A percentile compares a stretch with the other conserved stretches of the same genome.
Evolutionary conservation across 163 green algal species (phyloP).

Genomic region (Scenedesmus sp.): DNA sequence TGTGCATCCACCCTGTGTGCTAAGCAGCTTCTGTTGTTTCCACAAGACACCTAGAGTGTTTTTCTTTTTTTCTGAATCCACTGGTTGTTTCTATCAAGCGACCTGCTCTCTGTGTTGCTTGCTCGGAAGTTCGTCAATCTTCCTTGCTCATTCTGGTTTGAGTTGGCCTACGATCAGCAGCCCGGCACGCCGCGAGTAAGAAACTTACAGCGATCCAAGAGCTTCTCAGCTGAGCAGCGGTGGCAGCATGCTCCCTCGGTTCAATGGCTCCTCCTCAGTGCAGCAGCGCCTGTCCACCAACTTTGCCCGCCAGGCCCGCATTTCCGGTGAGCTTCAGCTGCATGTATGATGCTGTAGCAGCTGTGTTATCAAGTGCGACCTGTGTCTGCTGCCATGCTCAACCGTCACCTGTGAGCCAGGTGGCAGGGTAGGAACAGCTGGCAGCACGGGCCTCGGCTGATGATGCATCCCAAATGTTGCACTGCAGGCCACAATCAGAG

Average conservation of each 20-base stretch:
- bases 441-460: background rate
- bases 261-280: background rate
- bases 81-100: background rate
- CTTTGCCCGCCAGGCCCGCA: slow-evolving; percentile 6
- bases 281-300: background rate
- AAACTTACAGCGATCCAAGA: background rate
- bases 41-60: background rate
- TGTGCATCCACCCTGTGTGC: background rate
- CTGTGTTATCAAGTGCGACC: background rate
- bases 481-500: background rate
- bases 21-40: background rate
- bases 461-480: background rate
- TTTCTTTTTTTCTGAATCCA: background rate
- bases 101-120: background rate
- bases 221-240: background rate
- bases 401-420: background rate
- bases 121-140: background rate
- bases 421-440: background rate
- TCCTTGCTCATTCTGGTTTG: background rate
- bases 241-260: background rate
- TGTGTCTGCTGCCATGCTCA: background rate
- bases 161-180: background rate
- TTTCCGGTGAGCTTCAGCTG: background rate
- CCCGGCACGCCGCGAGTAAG: background rate
- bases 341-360: background rate